phyloP scores from a whole-genome alignment of 768 basidiomycete genomes.

The Tubosaeta brunneosetosa region DNA sequence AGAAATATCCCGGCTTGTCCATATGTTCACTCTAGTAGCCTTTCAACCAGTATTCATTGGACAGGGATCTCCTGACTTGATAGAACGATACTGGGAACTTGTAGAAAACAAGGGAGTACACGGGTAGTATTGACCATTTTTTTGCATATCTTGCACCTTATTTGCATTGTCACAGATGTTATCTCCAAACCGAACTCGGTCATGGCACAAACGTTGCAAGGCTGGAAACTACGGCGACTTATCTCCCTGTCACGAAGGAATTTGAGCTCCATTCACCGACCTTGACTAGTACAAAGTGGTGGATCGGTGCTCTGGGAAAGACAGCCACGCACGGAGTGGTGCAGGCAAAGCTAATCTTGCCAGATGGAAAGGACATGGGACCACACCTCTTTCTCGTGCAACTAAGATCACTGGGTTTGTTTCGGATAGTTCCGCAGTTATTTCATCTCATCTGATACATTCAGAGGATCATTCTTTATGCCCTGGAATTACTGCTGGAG shows the following conservation, averaged over 20 bases:
- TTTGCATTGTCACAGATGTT: constrained; percentile 39
- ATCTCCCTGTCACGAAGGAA: constrained; percentile 57
- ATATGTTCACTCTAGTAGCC: constrained; percentile 23
- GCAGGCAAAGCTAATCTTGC: constrained; percentile 69
- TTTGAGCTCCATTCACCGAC: constrained; percentile 77
- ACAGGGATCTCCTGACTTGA: constrained; percentile 53
- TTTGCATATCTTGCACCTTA: not conserved
- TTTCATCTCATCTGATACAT: not conserved
- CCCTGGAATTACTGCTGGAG: constrained; percentile 61
- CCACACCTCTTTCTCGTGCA: constrained; percentile 76
- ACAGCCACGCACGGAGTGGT: constrained; percentile 73
- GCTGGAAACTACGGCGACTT: constrained; percentile 75
- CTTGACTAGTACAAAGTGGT: constrained; percentile 76
- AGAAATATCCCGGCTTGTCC: constrained; percentile 24
- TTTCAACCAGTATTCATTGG: constrained; percentile 66
- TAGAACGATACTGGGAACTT: constrained; percentile 48
- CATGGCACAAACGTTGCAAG: constrained; percentile 69
- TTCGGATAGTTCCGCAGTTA: not conserved
- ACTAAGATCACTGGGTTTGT: constrained; percentile 54
- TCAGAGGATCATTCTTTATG: constrained; percentile 56
- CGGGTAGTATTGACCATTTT: constrained; percentile 29
- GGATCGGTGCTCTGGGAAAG: constrained; percentile 71
- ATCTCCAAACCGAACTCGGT: constrained; percentile 74
- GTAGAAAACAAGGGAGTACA: constrained; percentile 54
- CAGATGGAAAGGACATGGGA: constrained; percentile 54